Evolutionary conservation across 2,329 filamentous ascomycete species (phyloP), one percentile per base, ranked within the genome.

Genomic region (Colletotrichum limetticola): DNA sequence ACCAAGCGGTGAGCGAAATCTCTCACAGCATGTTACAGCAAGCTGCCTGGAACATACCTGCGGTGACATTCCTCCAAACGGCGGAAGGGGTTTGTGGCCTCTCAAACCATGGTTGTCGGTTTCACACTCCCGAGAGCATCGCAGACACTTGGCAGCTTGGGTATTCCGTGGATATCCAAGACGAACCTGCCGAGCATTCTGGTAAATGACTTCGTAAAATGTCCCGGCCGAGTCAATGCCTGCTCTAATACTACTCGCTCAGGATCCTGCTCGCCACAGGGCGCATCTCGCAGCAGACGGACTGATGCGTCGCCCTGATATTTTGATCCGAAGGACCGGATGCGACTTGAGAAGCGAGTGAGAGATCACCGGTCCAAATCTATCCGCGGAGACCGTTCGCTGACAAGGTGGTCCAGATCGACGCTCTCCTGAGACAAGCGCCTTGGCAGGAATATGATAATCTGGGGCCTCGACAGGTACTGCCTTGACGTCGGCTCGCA

Each of bases 341-440:
- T 65, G 30, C 60, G 49, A 70, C 49, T 35, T 57, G 7, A 12
- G 12, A 14, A 42, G 11, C n/a, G 57, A 24, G 4, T 57, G n/a
- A 12, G 63, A 42, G 32, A 53, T 49, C 26, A 37, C 32, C 26
- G 28, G 30, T 55, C n/a, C 26, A 22, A 26, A 53, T 42, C 26
- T 52, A n/a, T 49, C 56, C 56, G 60, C 49, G 55, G 55, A 22
- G 62, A 56, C 37, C 32, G 60, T 57, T 64, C 60, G 28, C 26
- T 28, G 32, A 30, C 22, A 66, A 62, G 55, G n/a, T 49, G 55
- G 66, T 52, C 60, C 28, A 70, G 66, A 70, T 72, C 28, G 66
- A 49, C 60, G 66, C 55, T 49, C 32, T 26, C 35, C 26, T 35
- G 35, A 53, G 14, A 22, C 66, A 70, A 72, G 66, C 24, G 70